These are phyloP conservation scores for Xylaria nigripes DNA, from an alignment of 495 filamentous ascomycete genomes.

Conservation along the genomic window DNA sequence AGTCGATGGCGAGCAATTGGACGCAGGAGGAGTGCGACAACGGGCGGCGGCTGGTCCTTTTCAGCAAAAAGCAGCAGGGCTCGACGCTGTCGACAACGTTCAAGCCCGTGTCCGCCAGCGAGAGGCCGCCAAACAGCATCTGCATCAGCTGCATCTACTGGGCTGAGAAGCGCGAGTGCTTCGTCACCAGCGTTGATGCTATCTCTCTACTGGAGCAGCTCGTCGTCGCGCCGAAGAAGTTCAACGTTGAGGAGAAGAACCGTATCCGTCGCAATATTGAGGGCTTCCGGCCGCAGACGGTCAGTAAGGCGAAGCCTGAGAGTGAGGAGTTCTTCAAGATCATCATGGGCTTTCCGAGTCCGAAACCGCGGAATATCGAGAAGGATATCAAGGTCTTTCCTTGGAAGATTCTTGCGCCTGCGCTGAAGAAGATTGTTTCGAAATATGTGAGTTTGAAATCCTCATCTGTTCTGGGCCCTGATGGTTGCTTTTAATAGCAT, in stretches of 20 bases:
- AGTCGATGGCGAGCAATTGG: conserved; percentile 73
- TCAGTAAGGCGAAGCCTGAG: conserved; percentile 84
- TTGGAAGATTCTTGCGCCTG: conserved; percentile 74
- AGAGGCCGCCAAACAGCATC: conserved; percentile 64
- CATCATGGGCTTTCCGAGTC: conserved; percentile 94
- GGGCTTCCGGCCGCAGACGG: conserved; percentile 78
- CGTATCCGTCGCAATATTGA: conserved; percentile 92
- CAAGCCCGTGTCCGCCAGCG: conserved; percentile 58
- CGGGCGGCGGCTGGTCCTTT: conserved; percentile 76
- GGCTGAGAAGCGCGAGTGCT: conserved; percentile 83
- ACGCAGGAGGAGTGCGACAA: conserved; percentile 65
- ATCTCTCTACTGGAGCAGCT: conserved; percentile 87
- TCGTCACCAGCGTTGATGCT: conserved; percentile 92
- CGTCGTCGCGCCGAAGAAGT: conserved; percentile 59
- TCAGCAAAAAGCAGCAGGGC: conserved; percentile 68
- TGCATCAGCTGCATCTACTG: conserved; percentile 91
- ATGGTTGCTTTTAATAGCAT: background rate
- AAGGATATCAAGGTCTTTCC: conserved; percentile 98
- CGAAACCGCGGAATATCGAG: conserved; percentile 95
- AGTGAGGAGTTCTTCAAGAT: conserved; percentile 96
- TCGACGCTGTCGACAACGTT: conserved; percentile 67
- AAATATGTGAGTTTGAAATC: conserved; percentile 58
- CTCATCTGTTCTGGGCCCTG: background rate
- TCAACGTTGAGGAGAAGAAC: conserved; percentile 96
- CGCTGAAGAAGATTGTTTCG: conserved; percentile 92